phyloP scores from a whole-genome alignment of 2,329 filamentous ascomycete species.

The Microdochium nivale region DNA sequence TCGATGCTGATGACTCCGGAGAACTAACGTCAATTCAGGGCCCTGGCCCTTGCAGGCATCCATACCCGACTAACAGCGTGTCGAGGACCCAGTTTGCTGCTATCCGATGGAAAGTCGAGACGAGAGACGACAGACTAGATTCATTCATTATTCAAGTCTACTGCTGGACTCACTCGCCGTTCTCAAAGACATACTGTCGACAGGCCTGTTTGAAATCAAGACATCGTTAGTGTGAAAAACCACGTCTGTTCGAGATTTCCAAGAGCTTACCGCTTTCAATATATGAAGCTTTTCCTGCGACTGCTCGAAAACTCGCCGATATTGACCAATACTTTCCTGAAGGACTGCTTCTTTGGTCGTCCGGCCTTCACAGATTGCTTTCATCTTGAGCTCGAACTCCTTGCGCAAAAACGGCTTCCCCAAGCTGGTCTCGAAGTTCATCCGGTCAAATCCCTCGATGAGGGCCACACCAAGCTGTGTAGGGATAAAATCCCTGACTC shows the following conservation, averaged over 20 bases:
- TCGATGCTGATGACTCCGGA: no score
- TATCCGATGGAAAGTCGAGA: no score
- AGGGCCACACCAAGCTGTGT: constrained; percentile 85
- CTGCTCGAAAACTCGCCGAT: constrained; percentile 76
- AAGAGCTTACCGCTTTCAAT: constrained; percentile 47
- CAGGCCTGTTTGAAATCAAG: constrained; percentile 30
- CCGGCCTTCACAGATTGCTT: constrained; percentile 84
- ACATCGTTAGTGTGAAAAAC: constrained; percentile 5
- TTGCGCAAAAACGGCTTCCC: constrained; percentile 95
- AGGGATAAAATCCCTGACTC: constrained; percentile 81
- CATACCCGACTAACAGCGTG: no score
- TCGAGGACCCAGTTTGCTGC: no score
- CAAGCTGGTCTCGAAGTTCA: constrained; percentile 86
- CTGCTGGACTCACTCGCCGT: constrained; percentile 8
- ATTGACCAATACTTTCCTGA: constrained; percentile 76
- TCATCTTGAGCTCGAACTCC: constrained; percentile 97
- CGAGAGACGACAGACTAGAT: no score
- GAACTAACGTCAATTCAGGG: no score
- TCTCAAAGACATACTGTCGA: constrained; percentile 43
- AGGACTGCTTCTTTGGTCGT: constrained; percentile 69
- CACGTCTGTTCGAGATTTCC: neutral
- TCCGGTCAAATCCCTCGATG: constrained; percentile 88
- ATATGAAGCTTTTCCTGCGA: constrained; percentile 68
- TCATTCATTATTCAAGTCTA: no score
- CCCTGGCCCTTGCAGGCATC: no score